Conservation (phyloP, 2,329 filamentous ascomycete species). For the Hansfordia pulvinata region DNA sequence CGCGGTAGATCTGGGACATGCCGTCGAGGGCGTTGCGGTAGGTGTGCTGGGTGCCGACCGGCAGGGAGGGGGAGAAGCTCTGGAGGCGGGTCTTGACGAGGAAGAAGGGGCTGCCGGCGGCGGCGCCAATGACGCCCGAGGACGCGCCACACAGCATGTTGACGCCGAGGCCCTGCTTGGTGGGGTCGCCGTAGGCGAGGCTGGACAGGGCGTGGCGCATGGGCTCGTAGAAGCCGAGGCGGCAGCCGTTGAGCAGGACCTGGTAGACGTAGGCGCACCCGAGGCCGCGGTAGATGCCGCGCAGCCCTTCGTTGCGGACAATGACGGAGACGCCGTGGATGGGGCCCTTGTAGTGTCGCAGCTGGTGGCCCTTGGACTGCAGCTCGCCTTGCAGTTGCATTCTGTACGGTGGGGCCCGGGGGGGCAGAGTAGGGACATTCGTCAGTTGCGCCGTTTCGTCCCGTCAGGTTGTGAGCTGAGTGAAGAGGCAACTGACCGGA, state of each 20-base stretch:
- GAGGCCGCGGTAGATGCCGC: conserved; percentile 77
- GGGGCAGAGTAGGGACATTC: too few relatives aligned
- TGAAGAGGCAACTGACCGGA: conserved; percentile 68
- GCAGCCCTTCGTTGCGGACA: conserved; percentile 74
- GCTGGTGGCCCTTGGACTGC: conserved; percentile 71
- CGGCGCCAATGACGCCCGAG: conserved; percentile 82
- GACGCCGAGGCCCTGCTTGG: conserved; percentile 72
- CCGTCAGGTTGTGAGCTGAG: too few relatives aligned
- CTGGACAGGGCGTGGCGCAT: conserved; percentile 61
- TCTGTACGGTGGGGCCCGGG: conserved; percentile 31
- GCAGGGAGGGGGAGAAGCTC: conserved; percentile 82
- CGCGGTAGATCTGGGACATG: conserved; percentile 60
- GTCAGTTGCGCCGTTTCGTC: background rate
- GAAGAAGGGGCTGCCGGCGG: conserved; percentile 93
- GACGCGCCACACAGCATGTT: conserved; percentile 89
- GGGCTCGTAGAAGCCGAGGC: conserved; percentile 94
- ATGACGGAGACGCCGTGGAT: conserved; percentile 87
- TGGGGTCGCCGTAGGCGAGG: conserved; percentile 56
- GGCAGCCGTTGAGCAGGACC: conserved; percentile 89
- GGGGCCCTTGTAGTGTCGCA: conserved; percentile 80
- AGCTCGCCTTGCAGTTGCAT: conserved; percentile 96
- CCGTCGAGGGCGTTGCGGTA: conserved; percentile 83
- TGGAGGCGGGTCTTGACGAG: conserved; percentile 93
- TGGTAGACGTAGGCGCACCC: conserved; percentile 94
- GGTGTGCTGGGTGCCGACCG: conserved; percentile 91